Evolutionary conservation across 495 filamentous ascomycete genomes (phyloP), one percentile per base, ranked within the genome.

Genomic region (Pseudotulostoma volvatum): DNA sequence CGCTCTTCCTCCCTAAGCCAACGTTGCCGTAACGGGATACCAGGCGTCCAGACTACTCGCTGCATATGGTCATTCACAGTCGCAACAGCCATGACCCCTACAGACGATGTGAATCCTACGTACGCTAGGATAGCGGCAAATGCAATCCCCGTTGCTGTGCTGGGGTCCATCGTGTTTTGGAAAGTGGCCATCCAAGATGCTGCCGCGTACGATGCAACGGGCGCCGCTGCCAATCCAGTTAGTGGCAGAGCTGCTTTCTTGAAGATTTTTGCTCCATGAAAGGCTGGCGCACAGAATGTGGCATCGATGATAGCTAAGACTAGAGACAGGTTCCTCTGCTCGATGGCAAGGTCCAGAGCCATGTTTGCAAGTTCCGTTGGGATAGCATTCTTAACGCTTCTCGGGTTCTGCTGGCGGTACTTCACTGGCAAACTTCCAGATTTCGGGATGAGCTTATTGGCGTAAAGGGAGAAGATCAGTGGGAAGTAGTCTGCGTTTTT

Each of bases 1-100:
- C 90, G 70, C 60, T 97, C 90, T 36, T 93, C 85, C 60, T 97
- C 90, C 23, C 83, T 68, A 30, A 93, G 53, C 86, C 86, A 96
- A n/a, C 92, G 71, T 43, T 87, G 64, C 43, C 78, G 66, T 48
- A 97, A 59, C 17, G 83, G 81, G 17, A 79, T 76, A 1, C 90
- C 90, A 9, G 67, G 61, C 9, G 76, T 65, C 92, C 92, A 97
- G 3, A 77, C 81, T 20, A 96, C 82, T 3, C 90, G 74, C 40
- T 84, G 77, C 81, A 93, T 92, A 54, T 96, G 86, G 54, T 94
- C 85, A 60, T 94, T 95, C 14, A 73, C 63, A 11, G 87, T 93
- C 20, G 79, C 79, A 17, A 88, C 55, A 9, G 86, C 85, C 9
- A 95, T 68, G n/a, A 84, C 49, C 3, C 88, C 90, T 33, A 94